phyloP scores from a whole-genome alignment of 2,329 filamentous ascomycete genomes.

The Orbilia ellipsospora region DNA sequence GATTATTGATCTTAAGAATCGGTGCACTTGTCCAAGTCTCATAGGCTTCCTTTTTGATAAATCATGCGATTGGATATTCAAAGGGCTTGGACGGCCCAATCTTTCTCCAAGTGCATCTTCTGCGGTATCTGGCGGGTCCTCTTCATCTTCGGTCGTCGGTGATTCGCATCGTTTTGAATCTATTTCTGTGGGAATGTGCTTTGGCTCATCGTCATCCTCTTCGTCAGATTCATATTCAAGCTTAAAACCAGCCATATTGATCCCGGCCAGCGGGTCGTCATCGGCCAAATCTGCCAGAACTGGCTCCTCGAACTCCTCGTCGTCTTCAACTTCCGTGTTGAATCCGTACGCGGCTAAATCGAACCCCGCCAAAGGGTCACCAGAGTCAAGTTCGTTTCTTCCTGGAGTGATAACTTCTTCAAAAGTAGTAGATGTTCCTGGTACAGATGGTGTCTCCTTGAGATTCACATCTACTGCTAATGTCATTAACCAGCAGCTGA shows the following conservation, averaged over 20 bases:
- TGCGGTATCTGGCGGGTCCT: conserved; percentile 9
- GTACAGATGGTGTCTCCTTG: background rate
- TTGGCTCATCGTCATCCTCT: background rate
- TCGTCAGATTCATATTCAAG: conserved; percentile 3
- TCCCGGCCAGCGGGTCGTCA: conserved; percentile 10
- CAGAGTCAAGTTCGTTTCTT: background rate
- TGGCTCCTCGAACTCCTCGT: background rate
- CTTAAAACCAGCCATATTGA: conserved; percentile 9
- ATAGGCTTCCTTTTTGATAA: conserved; percentile 4
- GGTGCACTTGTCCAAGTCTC: conserved; percentile 1
- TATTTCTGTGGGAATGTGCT: background rate
- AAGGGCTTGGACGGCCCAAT: background rate
- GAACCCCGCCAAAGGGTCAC: background rate
- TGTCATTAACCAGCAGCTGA: conserved; percentile 10
- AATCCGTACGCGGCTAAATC: conserved; percentile 1
- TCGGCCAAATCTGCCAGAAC: conserved; percentile 9
- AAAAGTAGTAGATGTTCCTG: background rate
- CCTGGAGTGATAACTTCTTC: background rate
- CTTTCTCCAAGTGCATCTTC: background rate
- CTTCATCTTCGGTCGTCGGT: background rate
- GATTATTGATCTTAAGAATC: background rate
- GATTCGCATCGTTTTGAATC: background rate
- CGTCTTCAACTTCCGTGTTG: background rate
- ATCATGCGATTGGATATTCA: background rate
- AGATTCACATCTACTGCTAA: conserved; percentile 1